phyloP scores from a whole-genome alignment of 2,329 filamentous ascomycete species.

The Fusarium irregulare region DNA sequence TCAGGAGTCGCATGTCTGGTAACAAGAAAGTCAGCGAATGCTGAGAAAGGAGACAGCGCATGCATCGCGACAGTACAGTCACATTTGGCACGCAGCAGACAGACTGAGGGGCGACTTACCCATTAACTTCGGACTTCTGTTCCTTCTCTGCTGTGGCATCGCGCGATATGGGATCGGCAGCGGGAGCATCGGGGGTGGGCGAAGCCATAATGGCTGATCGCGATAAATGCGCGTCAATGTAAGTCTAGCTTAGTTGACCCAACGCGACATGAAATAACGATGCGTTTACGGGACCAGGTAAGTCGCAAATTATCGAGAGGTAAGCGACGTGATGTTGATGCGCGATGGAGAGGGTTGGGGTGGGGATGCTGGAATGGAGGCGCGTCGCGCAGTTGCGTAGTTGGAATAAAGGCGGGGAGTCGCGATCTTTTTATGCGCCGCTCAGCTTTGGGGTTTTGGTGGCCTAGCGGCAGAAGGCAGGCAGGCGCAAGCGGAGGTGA shows the following conservation, averaged over 20 bases:
- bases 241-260: conserved; percentile 45
- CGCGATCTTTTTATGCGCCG: conserved; percentile 37
- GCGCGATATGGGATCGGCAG: conserved; percentile 60
- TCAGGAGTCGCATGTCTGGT: conserved; percentile 47
- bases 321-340: conserved; percentile 24
- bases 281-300: conserved; percentile 11
- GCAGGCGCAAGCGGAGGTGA: conserved; percentile 33
- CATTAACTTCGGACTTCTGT: conserved; percentile 51
- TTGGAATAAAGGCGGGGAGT: conserved; percentile 27
- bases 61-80: conserved; percentile 22
- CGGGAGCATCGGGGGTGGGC: conserved; percentile 55
- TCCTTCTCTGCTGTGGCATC: conserved; percentile 47
- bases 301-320: conserved; percentile 6
- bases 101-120: conserved; percentile 49
- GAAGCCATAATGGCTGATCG: conserved; percentile 67
- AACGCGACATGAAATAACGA: conserved; percentile 54
- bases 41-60: conserved; percentile 8
- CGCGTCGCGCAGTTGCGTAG: conserved; percentile 39
- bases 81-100: conserved; percentile 11
- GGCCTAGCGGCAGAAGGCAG: conserved; percentile 31
- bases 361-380: conserved; percentile 35
- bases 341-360: conserved; percentile 29
- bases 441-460: conserved; percentile 20
- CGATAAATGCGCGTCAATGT: conserved; percentile 47
- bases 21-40: conserved; percentile 41